These are phyloP conservation scores for Fusarium bulbicola DNA, from an alignment of 2,329 filamentous ascomycete species.

Conservation along the genomic window DNA sequence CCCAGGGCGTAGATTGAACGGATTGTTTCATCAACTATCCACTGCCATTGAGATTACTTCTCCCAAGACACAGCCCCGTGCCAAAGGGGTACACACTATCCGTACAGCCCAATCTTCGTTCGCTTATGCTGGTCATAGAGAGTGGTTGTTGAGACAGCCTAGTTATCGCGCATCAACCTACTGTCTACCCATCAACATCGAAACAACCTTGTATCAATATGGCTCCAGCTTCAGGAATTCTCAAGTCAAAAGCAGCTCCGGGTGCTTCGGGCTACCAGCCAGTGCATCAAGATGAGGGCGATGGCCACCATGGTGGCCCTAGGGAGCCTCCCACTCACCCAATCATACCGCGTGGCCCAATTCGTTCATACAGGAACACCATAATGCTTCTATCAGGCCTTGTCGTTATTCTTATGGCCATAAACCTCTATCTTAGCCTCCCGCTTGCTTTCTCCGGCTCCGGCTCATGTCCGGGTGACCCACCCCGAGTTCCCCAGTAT, in stretches of 20 bases:
- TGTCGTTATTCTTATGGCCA: slow-evolving; percentile 50
- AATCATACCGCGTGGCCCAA: slow-evolving; percentile 31
- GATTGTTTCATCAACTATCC: slow-evolving; percentile 11
- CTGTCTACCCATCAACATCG: background rate
- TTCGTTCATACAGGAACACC: slow-evolving; percentile 45
- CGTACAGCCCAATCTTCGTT: background rate
- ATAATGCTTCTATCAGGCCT: slow-evolving; percentile 46
- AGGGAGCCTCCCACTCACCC: slow-evolving; percentile 24
- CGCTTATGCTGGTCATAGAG: slow-evolving; percentile 9
- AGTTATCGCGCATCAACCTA: background rate
- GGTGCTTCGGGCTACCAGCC: slow-evolving; percentile 45
- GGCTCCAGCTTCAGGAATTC: slow-evolving; percentile 28
- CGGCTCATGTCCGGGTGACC: slow-evolving; percentile 44
- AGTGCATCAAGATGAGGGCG: slow-evolving; percentile 47
- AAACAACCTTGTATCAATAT: slow-evolving; percentile 13
- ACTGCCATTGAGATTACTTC: background rate
- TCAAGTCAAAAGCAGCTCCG: slow-evolving; percentile 17
- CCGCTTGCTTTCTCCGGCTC: slow-evolving; percentile 43
- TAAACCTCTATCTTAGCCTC: slow-evolving; percentile 50
- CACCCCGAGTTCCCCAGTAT: slow-evolving; percentile 65
- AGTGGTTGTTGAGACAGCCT: slow-evolving; percentile 8
- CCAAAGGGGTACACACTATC: slow-evolving; percentile 21
- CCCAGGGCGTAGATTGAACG: background rate
- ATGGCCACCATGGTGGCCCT: slow-evolving; percentile 29
- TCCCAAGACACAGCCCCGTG: background rate